Conservation (phyloP, 2,329 filamentous ascomycete species). For the Alternaria novae-zelandiae region DNA sequence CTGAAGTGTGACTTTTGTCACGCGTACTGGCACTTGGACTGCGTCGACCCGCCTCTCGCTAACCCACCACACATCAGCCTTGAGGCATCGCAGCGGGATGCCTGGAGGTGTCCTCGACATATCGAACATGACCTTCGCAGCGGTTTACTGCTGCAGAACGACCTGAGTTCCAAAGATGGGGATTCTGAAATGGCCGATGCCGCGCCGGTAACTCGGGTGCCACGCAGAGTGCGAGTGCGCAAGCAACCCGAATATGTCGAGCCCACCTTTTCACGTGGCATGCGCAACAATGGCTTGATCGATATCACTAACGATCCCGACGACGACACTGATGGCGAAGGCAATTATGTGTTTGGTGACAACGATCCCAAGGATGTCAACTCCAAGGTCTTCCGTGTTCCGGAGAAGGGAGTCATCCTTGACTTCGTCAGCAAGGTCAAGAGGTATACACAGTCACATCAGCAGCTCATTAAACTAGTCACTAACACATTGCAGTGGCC, state of each 20-base stretch:
- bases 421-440: conserved; percentile 70
- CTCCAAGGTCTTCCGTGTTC: conserved; percentile 53
- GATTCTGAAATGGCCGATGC: conserved; percentile 40
- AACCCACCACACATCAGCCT: conserved; percentile 68
- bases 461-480: conserved; percentile 3
- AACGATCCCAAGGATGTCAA: conserved; percentile 50
- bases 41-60: conserved; percentile 81
- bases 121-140: conserved; percentile 72
- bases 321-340: conserved; percentile 50
- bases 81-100: conserved; percentile 64
- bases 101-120: conserved; percentile 90
- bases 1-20: conserved; percentile 86
- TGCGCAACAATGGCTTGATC: conserved; percentile 59
- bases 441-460: conserved; percentile 33
- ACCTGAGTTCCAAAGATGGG: conserved; percentile 36
- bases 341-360: conserved; percentile 51
- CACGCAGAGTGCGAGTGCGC: conserved; percentile 57
- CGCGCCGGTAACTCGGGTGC: conserved; percentile 32
- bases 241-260: conserved; percentile 58
- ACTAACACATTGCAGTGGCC: conserved; percentile 30
- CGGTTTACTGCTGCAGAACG: conserved; percentile 40
- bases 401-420: conserved; percentile 55
- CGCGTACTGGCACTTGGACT: conserved; percentile 90
- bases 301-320: conserved; percentile 54
- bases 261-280: conserved; percentile 64